Evolutionary conservation across 139 green algal genomes (phyloP).

Genomic region (Zygnema circumcarinatum): DNA sequence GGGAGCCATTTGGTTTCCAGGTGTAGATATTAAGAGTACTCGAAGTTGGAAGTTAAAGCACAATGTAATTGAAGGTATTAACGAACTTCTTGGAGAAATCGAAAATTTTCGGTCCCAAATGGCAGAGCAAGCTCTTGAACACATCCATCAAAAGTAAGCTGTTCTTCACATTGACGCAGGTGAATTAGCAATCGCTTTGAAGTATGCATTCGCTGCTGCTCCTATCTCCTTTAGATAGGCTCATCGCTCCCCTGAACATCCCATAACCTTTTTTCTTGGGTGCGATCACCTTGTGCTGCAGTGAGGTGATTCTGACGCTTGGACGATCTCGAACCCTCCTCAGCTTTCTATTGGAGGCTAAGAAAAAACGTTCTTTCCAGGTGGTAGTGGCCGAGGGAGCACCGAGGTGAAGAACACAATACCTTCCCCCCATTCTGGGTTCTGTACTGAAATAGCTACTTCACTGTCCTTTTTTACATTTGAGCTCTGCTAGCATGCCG

Average conservation of each 20-base stretch:
- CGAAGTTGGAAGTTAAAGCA: constrained; percentile 71
- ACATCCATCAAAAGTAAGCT: constrained; percentile 91
- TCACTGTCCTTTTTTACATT: too few species aligned
- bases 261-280: too few species aligned
- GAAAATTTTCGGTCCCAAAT: constrained; percentile 85
- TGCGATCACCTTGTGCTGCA: too few species aligned
- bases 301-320: constrained; percentile 61
- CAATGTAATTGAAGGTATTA: constrained; percentile 89
- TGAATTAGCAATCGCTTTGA: too few species aligned
- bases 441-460: too few species aligned
- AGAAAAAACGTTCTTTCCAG: constrained; percentile 90
- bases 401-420: constrained; percentile 74
- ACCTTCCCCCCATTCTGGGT: too few species aligned
- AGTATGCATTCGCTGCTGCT: background rate
- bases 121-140: constrained; percentile 84
- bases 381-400: constrained; percentile 92
- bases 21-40: background rate
- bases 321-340: constrained; percentile 60
- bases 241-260: too few species aligned
- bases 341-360: constrained; percentile 85
- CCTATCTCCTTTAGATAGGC: constrained; percentile 2
- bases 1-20: too few species aligned
- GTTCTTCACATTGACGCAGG: too few species aligned
- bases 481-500: too few species aligned
- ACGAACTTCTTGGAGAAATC: constrained; percentile 93